Base-by-base conservation (phyloP, 129 eudicot species). In the Kitagawia praeruptora region DNA sequence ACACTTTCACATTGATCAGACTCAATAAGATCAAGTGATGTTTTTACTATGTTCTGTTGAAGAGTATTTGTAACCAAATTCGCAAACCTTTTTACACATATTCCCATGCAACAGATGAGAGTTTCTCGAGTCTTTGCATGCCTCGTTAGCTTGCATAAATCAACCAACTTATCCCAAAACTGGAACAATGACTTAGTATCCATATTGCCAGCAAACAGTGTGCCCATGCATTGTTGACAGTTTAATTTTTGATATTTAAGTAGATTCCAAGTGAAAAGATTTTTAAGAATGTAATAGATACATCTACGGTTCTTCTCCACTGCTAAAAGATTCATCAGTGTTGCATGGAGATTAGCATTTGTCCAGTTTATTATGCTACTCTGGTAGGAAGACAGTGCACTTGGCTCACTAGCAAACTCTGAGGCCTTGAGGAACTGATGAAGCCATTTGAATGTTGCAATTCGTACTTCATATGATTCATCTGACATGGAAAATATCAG, bases 381-480 rank as follows among this genome's bases (percentile, higher is more conserved):
- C 81, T 71, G 85, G 72, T 51, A 48, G 15, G 47, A 75, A 34
- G 49, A 75, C 69, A 76, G 82, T 78, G 82, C 86, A 4, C 79
- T 51, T 44, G 11, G 41, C 71, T 47, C 74, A 61, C 31, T 72
- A 64, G 83, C 79, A 44, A 83, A 80, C 71, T 80, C 81, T 42
- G 80, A 67, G 41, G 86, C 53, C 84, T 86, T 89, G 9, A 96
- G 89, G 81, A 92, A 86, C 86, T 79, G 80, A 81, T 86, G 85
- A 76, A 96, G 97, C 98, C 98, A 96, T 89, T 96, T 96, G 38
- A 92, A 85, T 7, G 98, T 86, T 5, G 98, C 89, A 49, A 89
- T 75, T 75, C 97, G 90, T 75, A 96, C 99, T 87, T 96, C 99
- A 79, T 96, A 96, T 38, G 98, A 88, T 31, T 81, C 76, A 88